phyloP scores from a whole-genome alignment of 192 early-diverging fungal species.

The Coemansia sp. region DNA sequence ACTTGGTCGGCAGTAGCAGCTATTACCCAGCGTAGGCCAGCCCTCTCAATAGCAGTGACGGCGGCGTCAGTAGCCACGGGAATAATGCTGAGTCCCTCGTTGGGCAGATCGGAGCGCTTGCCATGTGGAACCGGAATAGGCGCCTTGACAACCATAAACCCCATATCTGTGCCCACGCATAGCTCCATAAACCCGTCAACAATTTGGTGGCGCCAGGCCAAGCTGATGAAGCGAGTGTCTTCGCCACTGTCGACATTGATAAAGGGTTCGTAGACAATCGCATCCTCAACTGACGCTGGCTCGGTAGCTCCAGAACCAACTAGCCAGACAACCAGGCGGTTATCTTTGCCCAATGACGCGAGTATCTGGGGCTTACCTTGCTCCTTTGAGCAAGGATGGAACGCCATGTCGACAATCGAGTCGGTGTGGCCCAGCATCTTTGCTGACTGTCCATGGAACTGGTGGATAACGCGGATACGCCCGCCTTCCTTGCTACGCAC shows the following conservation, averaged over 20 bases:
- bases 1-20: constrained; percentile 27
- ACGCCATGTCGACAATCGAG: constrained; percentile 46
- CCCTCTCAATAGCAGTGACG: constrained; percentile 43
- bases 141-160: constrained; percentile 43
- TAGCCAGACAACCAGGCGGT: constrained; percentile 48
- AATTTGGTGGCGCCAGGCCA: constrained; percentile 38
- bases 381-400: constrained; percentile 46
- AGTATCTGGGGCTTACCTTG: constrained; percentile 39
- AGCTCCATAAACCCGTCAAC: constrained; percentile 36
- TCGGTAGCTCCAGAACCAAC: constrained; percentile 34
- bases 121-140: constrained; percentile 29
- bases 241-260: constrained; percentile 46
- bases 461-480: constrained; percentile 46
- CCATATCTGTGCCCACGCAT: constrained; percentile 43
- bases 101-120: constrained; percentile 22
- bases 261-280: constrained; percentile 47
- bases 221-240: constrained; percentile 35
- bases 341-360: constrained; percentile 47
- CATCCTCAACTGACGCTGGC: constrained; percentile 19
- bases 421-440: constrained; percentile 51
- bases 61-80: constrained; percentile 40
- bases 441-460: constrained; percentile 42
- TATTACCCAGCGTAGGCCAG: constrained; percentile 38
- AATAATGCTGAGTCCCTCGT: constrained; percentile 38
- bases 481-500: constrained; percentile 52